Conservation (phyloP, 305 asterid species). For the Ajuga reptans region DNA sequence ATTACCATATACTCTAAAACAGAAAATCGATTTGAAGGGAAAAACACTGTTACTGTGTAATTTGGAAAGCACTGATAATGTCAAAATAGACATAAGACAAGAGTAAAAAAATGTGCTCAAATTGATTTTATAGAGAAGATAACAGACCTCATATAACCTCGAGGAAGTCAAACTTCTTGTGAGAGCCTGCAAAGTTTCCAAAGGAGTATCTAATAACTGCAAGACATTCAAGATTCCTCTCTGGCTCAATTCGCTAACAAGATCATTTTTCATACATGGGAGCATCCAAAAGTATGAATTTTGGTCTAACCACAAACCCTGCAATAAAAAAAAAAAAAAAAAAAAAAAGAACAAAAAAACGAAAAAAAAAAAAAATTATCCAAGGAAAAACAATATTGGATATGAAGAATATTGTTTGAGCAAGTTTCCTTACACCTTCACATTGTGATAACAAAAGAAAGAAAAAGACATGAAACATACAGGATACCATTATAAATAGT, state of each 20-base stretch:
- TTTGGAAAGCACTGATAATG: not conserved
- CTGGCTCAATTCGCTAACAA: conserved; percentile 45
- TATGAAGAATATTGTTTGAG: not conserved
- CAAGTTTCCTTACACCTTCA: not conserved
- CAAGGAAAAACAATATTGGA: not conserved
- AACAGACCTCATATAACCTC: conserved; percentile 63
- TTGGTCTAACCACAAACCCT: conserved; percentile 72
- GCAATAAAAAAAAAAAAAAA: conserved; percentile 23
- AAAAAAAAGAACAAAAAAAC: not conserved
- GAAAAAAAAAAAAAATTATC: not conserved
- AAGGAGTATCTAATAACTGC: conserved; percentile 60
- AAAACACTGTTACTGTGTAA: not conserved
- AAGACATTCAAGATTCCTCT: conserved; percentile 52
- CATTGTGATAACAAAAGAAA: not conserved
- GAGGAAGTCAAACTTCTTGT: conserved; percentile 40
- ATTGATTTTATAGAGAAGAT: conserved; percentile 13
- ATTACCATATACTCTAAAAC: not conserved
- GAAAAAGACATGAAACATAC: not conserved
- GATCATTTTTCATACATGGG: conserved; percentile 77
- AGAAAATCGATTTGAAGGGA: not conserved
- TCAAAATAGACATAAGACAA: conserved; percentile 6
- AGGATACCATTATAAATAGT: not conserved
- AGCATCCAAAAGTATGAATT: conserved; percentile 81
- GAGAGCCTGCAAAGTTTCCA: conserved; percentile 37
- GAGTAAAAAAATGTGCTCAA: not conserved